phyloP scores from a whole-genome alignment of 805 yeast genomes.

The Candida krabiensis region DNA sequence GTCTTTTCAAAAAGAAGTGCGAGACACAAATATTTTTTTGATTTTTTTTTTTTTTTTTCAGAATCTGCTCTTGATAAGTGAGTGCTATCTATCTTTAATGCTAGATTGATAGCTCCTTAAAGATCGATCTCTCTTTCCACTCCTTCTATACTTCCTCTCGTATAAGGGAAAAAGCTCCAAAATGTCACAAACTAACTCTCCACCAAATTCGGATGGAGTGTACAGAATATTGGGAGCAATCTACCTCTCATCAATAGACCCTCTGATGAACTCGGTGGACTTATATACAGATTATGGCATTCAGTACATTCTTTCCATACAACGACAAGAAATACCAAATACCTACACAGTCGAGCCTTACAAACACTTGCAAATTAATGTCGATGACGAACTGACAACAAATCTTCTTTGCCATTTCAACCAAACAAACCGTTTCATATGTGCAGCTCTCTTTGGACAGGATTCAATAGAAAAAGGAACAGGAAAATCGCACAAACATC shows the following conservation, averaged over 20 bases:
- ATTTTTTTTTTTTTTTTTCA: no score
- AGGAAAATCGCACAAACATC: constrained; percentile 34
- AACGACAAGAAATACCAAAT: constrained; percentile 62
- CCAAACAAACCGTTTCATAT: constrained; percentile 66
- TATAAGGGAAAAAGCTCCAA: no score
- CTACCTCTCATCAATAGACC: constrained; percentile 70
- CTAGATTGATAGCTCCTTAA: no score
- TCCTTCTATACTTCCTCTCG: no score
- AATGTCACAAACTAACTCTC: no score
- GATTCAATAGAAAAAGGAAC: constrained; percentile 22
- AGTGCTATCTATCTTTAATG: no score
- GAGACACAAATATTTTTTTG: no score
- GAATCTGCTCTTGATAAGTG: no score
- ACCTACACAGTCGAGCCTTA: constrained; percentile 46
- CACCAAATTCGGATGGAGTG: no score
- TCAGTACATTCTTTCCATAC: constrained; percentile 69
- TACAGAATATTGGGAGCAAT: constrained; percentile 77
- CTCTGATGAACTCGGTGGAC: constrained; percentile 55
- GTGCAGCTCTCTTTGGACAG: constrained; percentile 54
- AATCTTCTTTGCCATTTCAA: constrained; percentile 64
- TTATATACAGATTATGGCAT: constrained; percentile 54
- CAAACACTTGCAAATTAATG: constrained; percentile 56
- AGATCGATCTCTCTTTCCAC: no score
- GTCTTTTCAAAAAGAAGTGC: no score
- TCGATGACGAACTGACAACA: constrained; percentile 70